Conservation (phyloP, 306 rosid species). For the Rubus parviflorus region DNA sequence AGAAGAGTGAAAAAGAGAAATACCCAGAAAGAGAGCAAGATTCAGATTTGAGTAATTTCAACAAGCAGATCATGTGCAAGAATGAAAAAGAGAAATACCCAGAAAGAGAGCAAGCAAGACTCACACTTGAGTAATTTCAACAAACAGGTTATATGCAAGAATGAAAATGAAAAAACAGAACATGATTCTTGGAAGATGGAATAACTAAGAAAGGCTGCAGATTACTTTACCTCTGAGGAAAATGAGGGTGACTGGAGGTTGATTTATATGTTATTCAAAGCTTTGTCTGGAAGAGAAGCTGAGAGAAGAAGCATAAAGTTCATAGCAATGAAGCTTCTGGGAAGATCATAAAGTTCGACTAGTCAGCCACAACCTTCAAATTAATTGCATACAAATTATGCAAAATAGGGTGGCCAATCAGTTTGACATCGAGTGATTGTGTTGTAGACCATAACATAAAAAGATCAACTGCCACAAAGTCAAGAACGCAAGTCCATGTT, state of each 20-base stretch:
- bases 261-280: background rate
- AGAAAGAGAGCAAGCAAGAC: constrained; percentile 3
- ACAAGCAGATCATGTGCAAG: background rate
- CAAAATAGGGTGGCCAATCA: background rate
- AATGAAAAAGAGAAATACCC: background rate
- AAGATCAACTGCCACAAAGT: too few species aligned
- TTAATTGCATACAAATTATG: background rate
- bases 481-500: too few species aligned
- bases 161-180: background rate
- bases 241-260: background rate
- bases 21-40: constrained; percentile 7
- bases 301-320: background rate
- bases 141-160: background rate
- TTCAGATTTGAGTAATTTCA: background rate
- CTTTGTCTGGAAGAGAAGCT: background rate
- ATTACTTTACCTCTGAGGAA: background rate
- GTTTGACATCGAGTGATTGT: background rate
- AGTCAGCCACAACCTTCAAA: background rate
- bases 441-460: background rate
- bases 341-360: background rate
- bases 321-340: constrained; percentile 13
- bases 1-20: background rate
- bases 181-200: too few species aligned
- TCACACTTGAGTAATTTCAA: background rate
- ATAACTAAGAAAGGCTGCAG: background rate